phyloP scores from a whole-genome alignment of 1,139 yeast genomes.

The Yamadazyma sp. region DNA sequence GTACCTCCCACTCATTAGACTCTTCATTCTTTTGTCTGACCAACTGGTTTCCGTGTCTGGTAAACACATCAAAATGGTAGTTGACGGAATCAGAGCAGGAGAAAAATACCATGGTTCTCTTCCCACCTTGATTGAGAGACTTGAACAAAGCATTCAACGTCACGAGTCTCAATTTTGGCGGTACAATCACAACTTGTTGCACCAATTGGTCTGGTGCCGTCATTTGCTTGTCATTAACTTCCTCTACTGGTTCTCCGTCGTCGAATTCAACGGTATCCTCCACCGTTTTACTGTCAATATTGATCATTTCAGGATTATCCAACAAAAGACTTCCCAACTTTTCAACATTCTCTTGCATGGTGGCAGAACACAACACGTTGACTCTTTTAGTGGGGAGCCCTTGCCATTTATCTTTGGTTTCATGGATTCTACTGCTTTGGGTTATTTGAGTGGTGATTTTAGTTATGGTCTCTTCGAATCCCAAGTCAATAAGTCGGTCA shows the following conservation, averaged over 20 bases:
- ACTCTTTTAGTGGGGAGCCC: conserved; percentile 69
- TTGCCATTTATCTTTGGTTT: conserved; percentile 42
- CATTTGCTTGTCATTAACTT: conserved; percentile 13
- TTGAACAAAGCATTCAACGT: conserved; percentile 68
- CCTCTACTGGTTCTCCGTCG: conserved; percentile 24
- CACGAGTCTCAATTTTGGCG: conserved; percentile 87
- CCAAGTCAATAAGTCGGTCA: conserved; percentile 89
- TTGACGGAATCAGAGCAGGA: conserved; percentile 96
- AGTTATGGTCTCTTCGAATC: conserved; percentile 89
- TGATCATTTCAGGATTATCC: conserved; percentile 67
- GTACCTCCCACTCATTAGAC: conserved; percentile 20
- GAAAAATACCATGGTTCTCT: conserved; percentile 77
- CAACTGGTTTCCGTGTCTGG: conserved; percentile 51
- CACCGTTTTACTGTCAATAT: conserved; percentile 23
- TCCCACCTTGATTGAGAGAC: conserved; percentile 31
- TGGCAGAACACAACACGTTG: conserved; percentile 90
- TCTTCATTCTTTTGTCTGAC: conserved; percentile 30
- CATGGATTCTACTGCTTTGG: conserved; percentile 38
- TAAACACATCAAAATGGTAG: conserved; percentile 77
- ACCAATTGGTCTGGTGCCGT: conserved; percentile 88
- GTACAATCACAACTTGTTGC: conserved; percentile 78
- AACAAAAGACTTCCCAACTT: conserved; percentile 78
- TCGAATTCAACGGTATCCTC: conserved; percentile 42
- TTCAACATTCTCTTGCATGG: conserved; percentile 78
- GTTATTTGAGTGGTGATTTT: conserved; percentile 66